These are phyloP conservation scores for Diatrype stigma DNA, from an alignment of 2,329 filamentous ascomycete species.

Conservation along the genomic window DNA sequence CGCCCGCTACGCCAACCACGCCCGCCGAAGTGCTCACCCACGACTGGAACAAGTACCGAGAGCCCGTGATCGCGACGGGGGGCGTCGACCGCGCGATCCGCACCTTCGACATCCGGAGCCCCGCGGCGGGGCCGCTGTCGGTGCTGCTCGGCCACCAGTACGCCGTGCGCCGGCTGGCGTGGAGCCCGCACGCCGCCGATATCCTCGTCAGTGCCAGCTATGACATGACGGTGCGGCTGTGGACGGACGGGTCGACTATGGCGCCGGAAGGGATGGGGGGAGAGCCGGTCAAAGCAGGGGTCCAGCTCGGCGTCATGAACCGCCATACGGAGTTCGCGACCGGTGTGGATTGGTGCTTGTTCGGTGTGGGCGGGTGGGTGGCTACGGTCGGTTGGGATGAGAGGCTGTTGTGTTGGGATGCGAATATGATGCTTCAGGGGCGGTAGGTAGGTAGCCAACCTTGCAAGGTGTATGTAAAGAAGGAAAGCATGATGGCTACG, in stretches of 20 bases:
- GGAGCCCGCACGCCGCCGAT: constrained; percentile 92
- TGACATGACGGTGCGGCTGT: constrained; percentile 95
- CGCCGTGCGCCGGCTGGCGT: constrained; percentile 78
- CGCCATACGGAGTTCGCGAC: constrained; percentile 93
- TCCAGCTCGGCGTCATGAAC: constrained; percentile 82
- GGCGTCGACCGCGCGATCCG: constrained; percentile 85
- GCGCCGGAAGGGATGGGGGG: constrained; percentile 12
- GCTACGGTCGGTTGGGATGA: constrained; percentile 95
- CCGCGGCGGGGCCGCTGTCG: constrained; percentile 65
- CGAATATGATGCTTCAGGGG: constrained; percentile 38
- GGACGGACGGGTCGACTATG: constrained; percentile 67
- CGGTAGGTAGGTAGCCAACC: constrained; percentile 1
- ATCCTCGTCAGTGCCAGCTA: constrained; percentile 87
- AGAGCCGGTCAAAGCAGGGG: constrained; percentile 47
- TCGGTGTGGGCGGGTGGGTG: constrained; percentile 92
- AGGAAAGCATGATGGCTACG: background rate
- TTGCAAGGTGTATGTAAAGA: background rate
- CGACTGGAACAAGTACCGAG: constrained; percentile 98
- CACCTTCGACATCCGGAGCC: constrained; percentile 84
- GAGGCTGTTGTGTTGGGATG: constrained; percentile 86
- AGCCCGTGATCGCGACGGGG: constrained; percentile 77
- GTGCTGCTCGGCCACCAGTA: constrained; percentile 85
- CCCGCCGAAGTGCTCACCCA: constrained; percentile 86
- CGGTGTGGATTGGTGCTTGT: constrained; percentile 96
- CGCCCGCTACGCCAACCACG: constrained; percentile 35